Base-by-base conservation (phyloP, 2,329 filamentous ascomycete species). In the Talaromyces piceae region DNA sequence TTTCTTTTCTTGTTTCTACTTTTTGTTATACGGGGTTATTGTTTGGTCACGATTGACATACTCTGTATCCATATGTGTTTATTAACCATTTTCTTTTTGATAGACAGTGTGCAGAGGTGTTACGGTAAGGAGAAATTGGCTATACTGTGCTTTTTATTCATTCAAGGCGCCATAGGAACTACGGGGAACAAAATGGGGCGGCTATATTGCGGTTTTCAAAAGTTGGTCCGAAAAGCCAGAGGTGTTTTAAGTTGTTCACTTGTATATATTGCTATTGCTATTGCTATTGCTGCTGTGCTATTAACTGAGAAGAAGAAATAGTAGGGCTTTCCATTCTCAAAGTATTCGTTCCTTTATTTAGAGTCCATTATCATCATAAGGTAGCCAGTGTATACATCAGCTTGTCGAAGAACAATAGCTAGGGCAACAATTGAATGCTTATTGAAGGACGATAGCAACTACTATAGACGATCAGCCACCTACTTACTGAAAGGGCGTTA, bases 21-120 rank as follows among this genome's bases (percentile, higher is more conserved):
- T 37, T 9, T 4, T 7, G 16, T 4, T 37, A 9, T 37, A 20
- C 16, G 33, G 16, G 16, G 16, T 37, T 37, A 18, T 37, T 57
- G 44, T 48, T n/a, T 51, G 57, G 51, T 55, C 52, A 20, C 16
- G 33, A 41, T 60, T 59, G 58, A 26, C 31, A 43, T 54, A 26
- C 41, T 45, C 50, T 48, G 53, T 51, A 41, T 41, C 54, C 37
- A 59, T 56, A 55, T 54, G 43, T 44, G 52, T 54, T 43, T 53
- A 31, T n/a, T n/a, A n/a, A n/a, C 26, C 11, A 7, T 28, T 28
- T 49, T 59, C 57, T 59, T 62, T 59, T 59, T 56, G 59, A 67
- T 67, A 67, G 65, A 67, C 61, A 56, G 59, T 56, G 30, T 56
- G 41, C 41, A 27, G 22, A 25, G 57, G 45, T 48, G 57, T 55